These are phyloP conservation scores for Pythium graminicola DNA, from an alignment of 352 stramenopile genomes.

Conservation along the genomic window DNA sequence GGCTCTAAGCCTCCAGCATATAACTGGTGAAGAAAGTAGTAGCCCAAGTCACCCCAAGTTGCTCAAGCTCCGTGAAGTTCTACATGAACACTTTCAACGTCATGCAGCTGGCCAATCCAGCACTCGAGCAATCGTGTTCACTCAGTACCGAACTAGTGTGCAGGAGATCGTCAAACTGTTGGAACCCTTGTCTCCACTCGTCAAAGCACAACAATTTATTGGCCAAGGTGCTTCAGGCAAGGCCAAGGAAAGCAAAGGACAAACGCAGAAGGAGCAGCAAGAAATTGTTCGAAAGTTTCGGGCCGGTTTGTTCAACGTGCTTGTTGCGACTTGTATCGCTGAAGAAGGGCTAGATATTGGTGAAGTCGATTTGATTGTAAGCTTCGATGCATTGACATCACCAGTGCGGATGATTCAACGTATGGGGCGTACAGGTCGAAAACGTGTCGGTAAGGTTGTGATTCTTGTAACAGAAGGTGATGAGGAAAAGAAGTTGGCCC, in stretches of 20 bases:
- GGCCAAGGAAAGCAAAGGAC: conserved; percentile 77
- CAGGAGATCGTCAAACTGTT: conserved; percentile 89
- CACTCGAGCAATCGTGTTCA: conserved; percentile 97
- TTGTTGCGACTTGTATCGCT: conserved; percentile 94
- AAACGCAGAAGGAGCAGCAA: conserved; percentile 95
- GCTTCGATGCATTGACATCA: conserved; percentile 91
- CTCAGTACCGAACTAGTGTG: conserved; percentile 94
- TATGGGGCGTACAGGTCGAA: conserved; percentile 95
- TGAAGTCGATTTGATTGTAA: conserved; percentile 93
- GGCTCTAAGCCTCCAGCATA: conserved; percentile 34
- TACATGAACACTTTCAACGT: conserved; percentile 83
- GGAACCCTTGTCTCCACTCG: conserved; percentile 46
- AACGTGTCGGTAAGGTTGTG: conserved; percentile 88
- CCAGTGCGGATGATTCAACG: conserved; percentile 95
- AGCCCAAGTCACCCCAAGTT: conserved; percentile 63
- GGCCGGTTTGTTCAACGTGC: conserved; percentile 84
- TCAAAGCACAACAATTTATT: conserved; percentile 91
- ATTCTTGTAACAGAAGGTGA: conserved; percentile 87
- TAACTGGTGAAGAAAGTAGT: conserved; percentile 13
- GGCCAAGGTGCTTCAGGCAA: conserved; percentile 87
- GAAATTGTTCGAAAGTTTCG: conserved; percentile 90
- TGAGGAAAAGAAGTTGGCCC: conserved; percentile 83
- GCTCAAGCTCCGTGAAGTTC: conserved; percentile 87
- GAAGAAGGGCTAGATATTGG: conserved; percentile 96
- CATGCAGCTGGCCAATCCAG: conserved; percentile 60